These are phyloP conservation scores for Fusarium stilboides DNA, from an alignment of 2,329 filamentous ascomycete genomes.

Conservation along the genomic window DNA sequence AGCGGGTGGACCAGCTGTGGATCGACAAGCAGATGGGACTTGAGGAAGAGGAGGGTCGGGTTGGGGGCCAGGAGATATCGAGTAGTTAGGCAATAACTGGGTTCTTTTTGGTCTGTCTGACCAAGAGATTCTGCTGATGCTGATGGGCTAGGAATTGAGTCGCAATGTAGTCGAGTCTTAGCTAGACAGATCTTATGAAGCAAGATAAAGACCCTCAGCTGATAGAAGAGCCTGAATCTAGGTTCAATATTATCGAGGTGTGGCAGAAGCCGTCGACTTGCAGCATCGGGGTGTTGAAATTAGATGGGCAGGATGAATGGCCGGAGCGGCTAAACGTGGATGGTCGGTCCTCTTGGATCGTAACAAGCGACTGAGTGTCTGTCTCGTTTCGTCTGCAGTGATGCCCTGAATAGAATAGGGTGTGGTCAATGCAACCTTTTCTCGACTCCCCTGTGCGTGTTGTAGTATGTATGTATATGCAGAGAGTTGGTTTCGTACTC, in stretches of 20 bases:
- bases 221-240: constrained; percentile 7
- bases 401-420: constrained; percentile 41
- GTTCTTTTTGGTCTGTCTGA: constrained; percentile 13
- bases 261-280: constrained; percentile 21
- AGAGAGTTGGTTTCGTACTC: constrained; percentile 12
- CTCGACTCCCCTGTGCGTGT: constrained; percentile 5
- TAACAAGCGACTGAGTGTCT: constrained; percentile 8
- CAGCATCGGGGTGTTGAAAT: constrained; percentile 18
- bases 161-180: constrained; percentile 2
- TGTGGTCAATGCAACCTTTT: constrained; percentile 48
- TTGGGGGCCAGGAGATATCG: constrained; percentile 33
- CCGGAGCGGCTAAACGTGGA: constrained; percentile 39
- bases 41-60: constrained; percentile 18
- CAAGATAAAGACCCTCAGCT: constrained; percentile 11
- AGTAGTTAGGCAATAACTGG: background rate
- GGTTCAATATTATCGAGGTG: constrained; percentile 23
- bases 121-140: constrained; percentile 8
- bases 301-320: constrained; percentile 29
- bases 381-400: constrained; percentile 24
- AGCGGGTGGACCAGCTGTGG: constrained; percentile 43
- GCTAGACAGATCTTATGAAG: background rate
- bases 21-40: constrained; percentile 33
- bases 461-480: constrained; percentile 8
- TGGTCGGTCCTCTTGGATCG: constrained; percentile 13
- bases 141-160: constrained; percentile 2